phyloP scores from a whole-genome alignment of 345 rosid species.

The Hibiscus mutabilis region DNA sequence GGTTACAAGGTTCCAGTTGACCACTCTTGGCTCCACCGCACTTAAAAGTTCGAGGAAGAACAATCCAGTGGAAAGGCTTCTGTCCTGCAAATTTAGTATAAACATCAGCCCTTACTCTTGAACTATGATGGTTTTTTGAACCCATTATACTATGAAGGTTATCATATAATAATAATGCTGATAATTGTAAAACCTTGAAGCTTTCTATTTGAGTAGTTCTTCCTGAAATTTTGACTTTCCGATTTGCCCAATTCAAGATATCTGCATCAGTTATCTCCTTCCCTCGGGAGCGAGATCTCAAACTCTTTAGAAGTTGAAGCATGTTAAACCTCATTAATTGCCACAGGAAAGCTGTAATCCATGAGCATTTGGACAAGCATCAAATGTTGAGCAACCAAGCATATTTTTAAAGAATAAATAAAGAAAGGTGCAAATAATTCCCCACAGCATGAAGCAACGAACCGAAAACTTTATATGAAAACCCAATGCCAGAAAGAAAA shows the following conservation, averaged over 20 bases:
- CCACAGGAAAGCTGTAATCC: slow-evolving; percentile 74
- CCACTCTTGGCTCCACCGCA: slow-evolving; percentile 90
- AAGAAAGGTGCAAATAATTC: not conserved
- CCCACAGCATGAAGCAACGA: not conserved
- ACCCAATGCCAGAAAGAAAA: not conserved
- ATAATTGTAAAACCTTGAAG: slow-evolving; percentile 56
- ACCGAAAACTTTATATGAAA: not conserved
- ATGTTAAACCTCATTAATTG: slow-evolving; percentile 86
- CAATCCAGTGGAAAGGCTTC: slow-evolving; percentile 62
- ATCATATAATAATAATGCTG: not conserved
- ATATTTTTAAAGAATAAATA: too few species aligned
- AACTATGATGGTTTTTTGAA: not conserved
- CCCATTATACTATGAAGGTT: not conserved
- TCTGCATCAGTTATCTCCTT: slow-evolving; percentile 73
- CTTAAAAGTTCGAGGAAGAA: slow-evolving; percentile 90
- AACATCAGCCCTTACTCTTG: not conserved
- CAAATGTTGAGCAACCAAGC: not conserved
- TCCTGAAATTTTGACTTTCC: slow-evolving; percentile 54
- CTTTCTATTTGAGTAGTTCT: slow-evolving; percentile 55
- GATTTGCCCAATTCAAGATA: slow-evolving; percentile 76
- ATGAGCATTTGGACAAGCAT: not conserved
- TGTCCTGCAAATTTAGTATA: slow-evolving; percentile 48
- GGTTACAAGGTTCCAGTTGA: slow-evolving; percentile 93
- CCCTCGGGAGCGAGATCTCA: slow-evolving; percentile 69
- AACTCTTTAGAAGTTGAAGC: slow-evolving; percentile 82